These are phyloP conservation scores for Tylopilus felleus DNA, from an alignment of 768 basidiomycete genomes.

Conservation along the genomic window DNA sequence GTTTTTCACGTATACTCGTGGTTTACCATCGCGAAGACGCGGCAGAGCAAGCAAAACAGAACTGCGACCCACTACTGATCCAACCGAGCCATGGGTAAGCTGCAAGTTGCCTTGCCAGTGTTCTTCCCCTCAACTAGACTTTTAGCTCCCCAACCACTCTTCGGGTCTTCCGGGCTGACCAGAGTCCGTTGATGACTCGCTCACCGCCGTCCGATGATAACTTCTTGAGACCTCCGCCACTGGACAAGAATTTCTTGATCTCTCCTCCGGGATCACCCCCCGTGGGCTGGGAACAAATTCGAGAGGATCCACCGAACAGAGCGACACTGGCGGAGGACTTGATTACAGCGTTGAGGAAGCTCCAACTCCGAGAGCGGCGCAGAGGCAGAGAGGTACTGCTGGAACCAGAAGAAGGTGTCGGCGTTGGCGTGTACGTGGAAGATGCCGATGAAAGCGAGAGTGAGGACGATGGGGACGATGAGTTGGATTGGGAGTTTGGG, in stretches of 20 bases:
- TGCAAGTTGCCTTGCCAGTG: constrained; percentile 4
- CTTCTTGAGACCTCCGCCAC: constrained; percentile 64
- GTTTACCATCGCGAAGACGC: constrained; percentile 66
- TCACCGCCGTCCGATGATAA: constrained; percentile 28
- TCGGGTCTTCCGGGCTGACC: constrained; percentile 72
- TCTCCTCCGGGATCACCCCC: constrained; percentile 98
- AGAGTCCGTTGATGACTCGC: constrained; percentile 53
- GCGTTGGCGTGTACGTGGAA: constrained; percentile 77
- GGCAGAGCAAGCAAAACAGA: constrained; percentile 64
- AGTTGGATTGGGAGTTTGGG: constrained; percentile 60
- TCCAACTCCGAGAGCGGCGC: constrained; percentile 53
- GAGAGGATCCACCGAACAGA: constrained; percentile 86
- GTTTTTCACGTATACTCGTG: constrained; percentile 78
- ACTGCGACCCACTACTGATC: constrained; percentile 62
- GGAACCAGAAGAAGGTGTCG: constrained; percentile 64
- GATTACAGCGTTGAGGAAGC: constrained; percentile 67
- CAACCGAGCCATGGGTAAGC: constrained; percentile 52
- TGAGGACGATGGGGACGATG: constrained; percentile 28
- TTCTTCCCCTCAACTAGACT: constrained; percentile 8
- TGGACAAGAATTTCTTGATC: constrained; percentile 94
- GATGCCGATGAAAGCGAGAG: constrained; percentile 51
- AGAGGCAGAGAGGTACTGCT: constrained; percentile 54
- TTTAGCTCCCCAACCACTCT: constrained; percentile 48
- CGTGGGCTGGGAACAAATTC: constrained; percentile 91
- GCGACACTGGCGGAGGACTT: constrained; percentile 86